Conservation (phyloP, 345 rosid species). For the Pugionium cornutum region DNA sequence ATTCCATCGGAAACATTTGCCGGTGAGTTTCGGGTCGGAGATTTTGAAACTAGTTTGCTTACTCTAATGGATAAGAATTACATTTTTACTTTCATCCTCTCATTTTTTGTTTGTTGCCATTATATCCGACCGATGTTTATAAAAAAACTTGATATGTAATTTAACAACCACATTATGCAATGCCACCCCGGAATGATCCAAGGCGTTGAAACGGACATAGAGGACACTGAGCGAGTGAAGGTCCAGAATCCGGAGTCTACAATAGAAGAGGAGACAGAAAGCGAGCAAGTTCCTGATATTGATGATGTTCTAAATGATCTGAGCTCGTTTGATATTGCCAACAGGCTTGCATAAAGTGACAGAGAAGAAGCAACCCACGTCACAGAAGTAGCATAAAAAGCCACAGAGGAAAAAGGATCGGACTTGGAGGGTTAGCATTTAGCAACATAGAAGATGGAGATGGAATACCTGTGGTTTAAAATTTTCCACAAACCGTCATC, state of each 20-base stretch:
- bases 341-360: conserved; percentile 53
- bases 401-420: conserved; percentile 85
- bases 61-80: neutral
- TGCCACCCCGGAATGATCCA: conserved; percentile 65
- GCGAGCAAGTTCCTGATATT: conserved; percentile 44
- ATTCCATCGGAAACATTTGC: conserved; percentile 35
- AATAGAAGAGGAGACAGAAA: conserved; percentile 28
- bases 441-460: conserved; percentile 39
- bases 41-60: neutral
- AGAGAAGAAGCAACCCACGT: conserved; percentile 49
- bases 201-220: conserved; percentile 36
- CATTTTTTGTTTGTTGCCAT: too few species aligned
- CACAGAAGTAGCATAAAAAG: conserved; percentile 82
- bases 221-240: conserved; percentile 40
- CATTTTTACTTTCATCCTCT: neutral
- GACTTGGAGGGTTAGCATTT: conserved; percentile 62
- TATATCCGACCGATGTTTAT: too few species aligned
- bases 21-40: conserved; percentile 20
- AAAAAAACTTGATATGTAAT: too few species aligned
- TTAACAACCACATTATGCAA: conserved; percentile 47
- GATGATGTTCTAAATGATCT: conserved; percentile 71
- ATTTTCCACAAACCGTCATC: conserved; percentile 43
- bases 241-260: conserved; percentile 46
- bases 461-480: conserved; percentile 64
- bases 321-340: conserved; percentile 70